Evolutionary conservation across 176 grass and related monocot genomes (phyloP), one percentile per base, ranked within the genome.

Genomic region (Chrysopogon serrulatus): DNA sequence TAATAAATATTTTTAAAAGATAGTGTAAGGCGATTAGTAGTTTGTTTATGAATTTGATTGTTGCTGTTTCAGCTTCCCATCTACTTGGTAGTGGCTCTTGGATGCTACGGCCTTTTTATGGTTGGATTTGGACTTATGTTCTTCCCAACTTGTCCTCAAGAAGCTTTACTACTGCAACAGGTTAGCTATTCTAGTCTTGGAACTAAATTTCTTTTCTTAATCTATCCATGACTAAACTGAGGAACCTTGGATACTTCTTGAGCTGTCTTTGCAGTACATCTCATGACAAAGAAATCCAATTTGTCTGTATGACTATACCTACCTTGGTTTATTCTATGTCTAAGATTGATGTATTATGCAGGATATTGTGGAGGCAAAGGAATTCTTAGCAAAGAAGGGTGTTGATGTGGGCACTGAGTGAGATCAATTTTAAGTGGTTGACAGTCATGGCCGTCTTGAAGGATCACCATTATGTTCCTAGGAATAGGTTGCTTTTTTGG

Each of bases 21-120:
- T 6, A 37, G 1, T 65, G 2, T 18, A 13, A 69, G n/a, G 10
- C 8, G 23, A 37, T 84, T 73, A 65, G 12, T 73, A 21, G 5
- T 42, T 71, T 16, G 71, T 76, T 59, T 78, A n/a, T 54, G 28
- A 14, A 13, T 24, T 78, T 28, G 64, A 18, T 10, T 63, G 8
- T 44, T 59, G 3, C 26, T 60, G 48, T 63, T 85, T 66, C 82
- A 98, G 96, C 93, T 98, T 92, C 91, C 91, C 34, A 83, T 98
- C 87, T 95, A 98, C 84, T 56, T 90, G 66, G 83, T 95, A 56
- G 88, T 95, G 76, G 84, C 85, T 21, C 83, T 98, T 62, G 93
- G 96, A 21, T 98, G 96, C 68, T 98, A 98, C 28, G 93, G 96
- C 27, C 85, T 98, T 90, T 93, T 98, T 26, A 95, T 98, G 91